Evolutionary conservation across 2,329 filamentous ascomycete genomes (phyloP).

Genomic region (Neofusicoccum kwambonambiense): DNA sequence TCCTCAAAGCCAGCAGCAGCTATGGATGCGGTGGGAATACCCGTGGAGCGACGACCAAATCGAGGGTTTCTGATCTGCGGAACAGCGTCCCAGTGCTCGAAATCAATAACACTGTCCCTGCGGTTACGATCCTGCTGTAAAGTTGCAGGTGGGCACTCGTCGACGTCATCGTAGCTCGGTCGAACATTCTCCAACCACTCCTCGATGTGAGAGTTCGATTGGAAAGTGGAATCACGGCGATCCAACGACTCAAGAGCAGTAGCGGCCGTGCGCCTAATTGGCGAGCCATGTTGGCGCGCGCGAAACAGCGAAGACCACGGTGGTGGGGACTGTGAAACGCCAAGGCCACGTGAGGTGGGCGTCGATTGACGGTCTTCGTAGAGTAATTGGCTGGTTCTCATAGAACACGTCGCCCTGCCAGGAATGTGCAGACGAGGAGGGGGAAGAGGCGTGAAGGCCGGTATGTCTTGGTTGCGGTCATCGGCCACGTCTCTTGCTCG

Average conservation of each 20-base stretch:
- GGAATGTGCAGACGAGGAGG: background rate
- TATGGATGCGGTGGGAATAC: background rate
- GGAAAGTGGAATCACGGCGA: background rate
- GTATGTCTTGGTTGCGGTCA: background rate
- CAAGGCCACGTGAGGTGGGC: background rate
- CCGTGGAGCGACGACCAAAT: background rate
- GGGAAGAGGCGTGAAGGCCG: conserved; percentile 2
- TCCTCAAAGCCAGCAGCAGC: background rate
- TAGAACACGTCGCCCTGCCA: background rate
- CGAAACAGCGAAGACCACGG: conserved; percentile 6
- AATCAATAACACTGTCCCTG: background rate
- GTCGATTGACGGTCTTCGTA: background rate
- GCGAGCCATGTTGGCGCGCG: conserved; percentile 4
- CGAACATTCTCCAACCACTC: background rate
- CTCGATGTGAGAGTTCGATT: background rate
- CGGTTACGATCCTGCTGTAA: background rate
- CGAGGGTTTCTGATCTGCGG: background rate
- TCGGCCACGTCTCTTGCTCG: background rate
- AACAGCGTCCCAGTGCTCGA: background rate
- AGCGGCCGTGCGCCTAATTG: background rate
- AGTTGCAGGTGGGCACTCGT: background rate
- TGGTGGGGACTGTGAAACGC: background rate
- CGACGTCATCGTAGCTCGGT: background rate
- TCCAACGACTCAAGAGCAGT: background rate
- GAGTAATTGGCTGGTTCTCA: background rate